phyloP scores from a whole-genome alignment of 148 eudicot species.

The Rhododendron henanense region DNA sequence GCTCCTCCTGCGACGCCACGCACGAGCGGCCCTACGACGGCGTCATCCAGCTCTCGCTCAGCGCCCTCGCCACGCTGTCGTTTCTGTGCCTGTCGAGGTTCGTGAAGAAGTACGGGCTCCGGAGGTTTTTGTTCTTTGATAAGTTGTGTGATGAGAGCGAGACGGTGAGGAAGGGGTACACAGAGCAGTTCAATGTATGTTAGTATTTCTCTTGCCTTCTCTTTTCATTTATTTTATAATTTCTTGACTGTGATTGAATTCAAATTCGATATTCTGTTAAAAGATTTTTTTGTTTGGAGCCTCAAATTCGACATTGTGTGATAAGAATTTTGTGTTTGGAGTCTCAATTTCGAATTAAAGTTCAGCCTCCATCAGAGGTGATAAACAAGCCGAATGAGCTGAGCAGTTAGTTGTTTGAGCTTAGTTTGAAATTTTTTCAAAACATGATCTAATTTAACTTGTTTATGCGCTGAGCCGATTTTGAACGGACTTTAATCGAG shows the following conservation, averaged over 20 bases:
- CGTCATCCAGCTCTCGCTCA: constrained; percentile 68
- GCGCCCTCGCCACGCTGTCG: constrained; percentile 59
- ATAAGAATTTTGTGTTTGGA: background rate
- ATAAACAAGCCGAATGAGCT: background rate
- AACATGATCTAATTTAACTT: too few relatives aligned
- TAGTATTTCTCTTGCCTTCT: background rate
- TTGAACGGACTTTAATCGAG: too few relatives aligned
- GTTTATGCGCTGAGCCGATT: too few relatives aligned
- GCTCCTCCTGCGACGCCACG: constrained; percentile 52
- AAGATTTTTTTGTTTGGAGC: background rate
- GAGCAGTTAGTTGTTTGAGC: too few relatives aligned
- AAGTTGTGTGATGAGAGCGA: constrained; percentile 81
- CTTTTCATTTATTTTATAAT: background rate
- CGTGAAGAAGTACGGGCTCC: constrained; percentile 53
- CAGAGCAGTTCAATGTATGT: constrained; percentile 73
- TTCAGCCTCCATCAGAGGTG: background rate
- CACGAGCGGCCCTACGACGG: constrained; percentile 63
- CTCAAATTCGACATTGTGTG: background rate
- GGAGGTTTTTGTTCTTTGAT: constrained; percentile 85
- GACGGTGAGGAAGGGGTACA: constrained; percentile 63
- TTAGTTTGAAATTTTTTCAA: too few relatives aligned
- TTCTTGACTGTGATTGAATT: background rate
- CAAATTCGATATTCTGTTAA: background rate
- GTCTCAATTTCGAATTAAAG: background rate
- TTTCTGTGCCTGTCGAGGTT: constrained; percentile 55